Evolutionary conservation across 1,284 basidiomycete genomes (phyloP).

Genomic region (Puccinia coronata): DNA sequence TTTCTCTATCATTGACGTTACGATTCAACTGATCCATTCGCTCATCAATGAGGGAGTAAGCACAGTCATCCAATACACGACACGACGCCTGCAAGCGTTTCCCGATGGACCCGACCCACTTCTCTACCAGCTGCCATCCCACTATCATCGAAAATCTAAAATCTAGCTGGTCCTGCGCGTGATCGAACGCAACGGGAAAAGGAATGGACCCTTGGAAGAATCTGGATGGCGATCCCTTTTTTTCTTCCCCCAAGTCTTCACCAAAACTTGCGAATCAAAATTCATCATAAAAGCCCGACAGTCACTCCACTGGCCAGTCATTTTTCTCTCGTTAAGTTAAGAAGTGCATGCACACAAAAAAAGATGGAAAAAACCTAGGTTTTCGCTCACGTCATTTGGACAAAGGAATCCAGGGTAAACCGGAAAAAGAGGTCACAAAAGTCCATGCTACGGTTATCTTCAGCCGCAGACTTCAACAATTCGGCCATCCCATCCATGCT

Average conservation of each 20-base stretch:
- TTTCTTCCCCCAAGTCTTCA: not conserved
- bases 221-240: not conserved
- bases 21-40: slow-evolving; percentile 10
- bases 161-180: slow-evolving; percentile 21
- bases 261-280: not conserved
- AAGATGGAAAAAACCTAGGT: not conserved
- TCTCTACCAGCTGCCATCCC: slow-evolving; percentile 10
- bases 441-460: slow-evolving; percentile 4
- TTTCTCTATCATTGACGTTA: not conserved
- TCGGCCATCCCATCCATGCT: not conserved
- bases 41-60: slow-evolving; percentile 34
- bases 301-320: not conserved
- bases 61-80: slow-evolving; percentile 9
- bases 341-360: not conserved
- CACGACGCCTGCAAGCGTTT: slow-evolving; percentile 14
- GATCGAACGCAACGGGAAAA: slow-evolving; percentile 34
- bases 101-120: not conserved
- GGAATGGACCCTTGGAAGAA: not conserved
- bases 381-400: slow-evolving; percentile 42
- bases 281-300: not conserved
- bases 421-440: slow-evolving; percentile 34
- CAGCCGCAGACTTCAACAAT: not conserved
- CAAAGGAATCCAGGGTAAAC: slow-evolving; percentile 37
- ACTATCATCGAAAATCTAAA: not conserved
- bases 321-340: not conserved